Evolutionary conservation across 257 asterid species (phyloP).

Genomic region (Rubia yunnanensis): DNA sequence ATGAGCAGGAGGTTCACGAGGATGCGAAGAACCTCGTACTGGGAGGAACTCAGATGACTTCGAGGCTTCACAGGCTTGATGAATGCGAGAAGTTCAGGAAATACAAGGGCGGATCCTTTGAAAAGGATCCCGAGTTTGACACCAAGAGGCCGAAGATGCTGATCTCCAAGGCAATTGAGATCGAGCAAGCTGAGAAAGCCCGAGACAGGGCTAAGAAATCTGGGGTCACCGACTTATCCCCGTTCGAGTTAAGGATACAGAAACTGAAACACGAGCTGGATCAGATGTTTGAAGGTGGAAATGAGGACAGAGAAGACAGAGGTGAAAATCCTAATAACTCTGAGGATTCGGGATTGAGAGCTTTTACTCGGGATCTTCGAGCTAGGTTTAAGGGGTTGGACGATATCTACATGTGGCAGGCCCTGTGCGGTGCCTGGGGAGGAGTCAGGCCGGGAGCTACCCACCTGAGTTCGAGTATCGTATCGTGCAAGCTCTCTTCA

Average conservation of each 20-base stretch:
- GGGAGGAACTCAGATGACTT: conserved; percentile 67
- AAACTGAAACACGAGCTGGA: conserved; percentile 31
- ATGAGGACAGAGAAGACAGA: conserved; percentile 1
- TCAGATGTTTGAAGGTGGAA: conserved; percentile 37
- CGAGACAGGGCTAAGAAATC: conserved; percentile 39
- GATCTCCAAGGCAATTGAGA: conserved; percentile 64
- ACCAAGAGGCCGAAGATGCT: conserved; percentile 52
- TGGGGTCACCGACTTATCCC: conserved; percentile 32
- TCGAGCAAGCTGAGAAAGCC: conserved; percentile 57
- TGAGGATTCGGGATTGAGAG: conserved; percentile 26
- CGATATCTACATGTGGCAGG: conserved; percentile 71
- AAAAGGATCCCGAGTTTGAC: conserved; percentile 29
- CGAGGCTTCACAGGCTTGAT: conserved; percentile 53
- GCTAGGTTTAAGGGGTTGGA: conserved; percentile 47
- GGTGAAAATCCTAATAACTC: conserved; percentile 1
- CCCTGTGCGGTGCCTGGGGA: conserved; percentile 74
- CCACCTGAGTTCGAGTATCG: conserved; percentile 35
- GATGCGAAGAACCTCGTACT: conserved; percentile 52
- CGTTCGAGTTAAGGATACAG: conserved; percentile 24
- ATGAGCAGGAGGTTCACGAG: conserved; percentile 32
- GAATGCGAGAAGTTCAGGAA: conserved; percentile 56
- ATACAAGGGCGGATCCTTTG: conserved; percentile 34
- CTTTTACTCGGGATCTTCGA: conserved; percentile 40
- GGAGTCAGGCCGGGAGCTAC: conserved; percentile 64
- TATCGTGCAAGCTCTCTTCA: conserved; percentile 43